phyloP scores from a whole-genome alignment of 495 filamentous ascomycete genomes.

The Podospora didyma region DNA sequence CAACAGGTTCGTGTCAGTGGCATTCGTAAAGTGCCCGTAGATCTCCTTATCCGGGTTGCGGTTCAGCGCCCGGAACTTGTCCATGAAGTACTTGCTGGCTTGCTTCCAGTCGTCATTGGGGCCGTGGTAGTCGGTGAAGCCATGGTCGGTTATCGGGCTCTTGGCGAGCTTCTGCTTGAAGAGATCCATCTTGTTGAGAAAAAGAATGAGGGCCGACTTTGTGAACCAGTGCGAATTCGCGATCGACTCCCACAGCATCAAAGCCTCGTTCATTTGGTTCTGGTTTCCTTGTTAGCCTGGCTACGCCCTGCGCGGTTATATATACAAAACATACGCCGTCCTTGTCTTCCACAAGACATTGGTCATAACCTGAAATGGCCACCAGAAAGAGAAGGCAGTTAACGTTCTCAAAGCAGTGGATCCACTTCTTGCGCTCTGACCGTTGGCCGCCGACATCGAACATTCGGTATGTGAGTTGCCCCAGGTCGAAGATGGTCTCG shows the following conservation, averaged over 20 bases:
- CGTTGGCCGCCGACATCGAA: slow-evolving; percentile 97
- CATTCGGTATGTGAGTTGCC: slow-evolving; percentile 95
- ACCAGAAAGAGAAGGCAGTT: slow-evolving; percentile 91
- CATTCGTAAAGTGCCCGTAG: slow-evolving; percentile 91
- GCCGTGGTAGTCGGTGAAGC: slow-evolving; percentile 83
- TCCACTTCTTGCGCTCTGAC: slow-evolving; percentile 99
- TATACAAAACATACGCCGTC: slow-evolving; percentile 68
- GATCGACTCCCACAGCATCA: slow-evolving; percentile 97
- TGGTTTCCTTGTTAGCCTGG: slow-evolving; percentile 32
- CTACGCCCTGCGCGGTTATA: background rate
- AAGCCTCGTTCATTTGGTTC: slow-evolving; percentile 99
- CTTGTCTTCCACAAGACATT: slow-evolving; percentile 95
- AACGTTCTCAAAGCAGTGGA: slow-evolving; percentile 98
- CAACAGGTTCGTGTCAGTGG: slow-evolving; percentile 89
- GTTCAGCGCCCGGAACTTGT: slow-evolving; percentile 84
- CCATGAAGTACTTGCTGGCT: slow-evolving; percentile 80
- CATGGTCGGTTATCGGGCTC: slow-evolving; percentile 79
- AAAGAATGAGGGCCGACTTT: slow-evolving; percentile 91
- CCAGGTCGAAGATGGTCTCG: slow-evolving; percentile 92
- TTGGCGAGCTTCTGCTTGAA: slow-evolving; percentile 84
- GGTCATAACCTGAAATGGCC: slow-evolving; percentile 94
- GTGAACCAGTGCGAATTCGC: slow-evolving; percentile 98
- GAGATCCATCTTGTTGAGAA: slow-evolving; percentile 98
- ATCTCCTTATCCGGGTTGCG: slow-evolving; percentile 82
- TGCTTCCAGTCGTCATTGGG: slow-evolving; percentile 49